Evolutionary conservation across 257 asterid species (phyloP).

Genomic region (Plantago major): DNA sequence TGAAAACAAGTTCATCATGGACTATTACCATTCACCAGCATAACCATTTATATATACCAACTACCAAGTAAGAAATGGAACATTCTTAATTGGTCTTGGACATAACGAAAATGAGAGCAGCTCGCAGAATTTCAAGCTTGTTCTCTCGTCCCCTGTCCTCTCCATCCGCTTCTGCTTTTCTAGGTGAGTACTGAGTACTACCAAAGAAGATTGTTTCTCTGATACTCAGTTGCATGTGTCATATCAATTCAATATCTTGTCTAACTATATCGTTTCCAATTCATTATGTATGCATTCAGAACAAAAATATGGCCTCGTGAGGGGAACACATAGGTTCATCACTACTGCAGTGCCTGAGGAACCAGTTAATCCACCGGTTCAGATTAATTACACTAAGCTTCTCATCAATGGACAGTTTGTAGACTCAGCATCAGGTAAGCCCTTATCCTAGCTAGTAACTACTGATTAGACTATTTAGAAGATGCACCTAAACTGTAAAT

Average conservation of each 20-base stretch:
- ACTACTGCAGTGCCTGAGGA: slow-evolving; percentile 54
- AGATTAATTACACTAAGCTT: slow-evolving; percentile 54
- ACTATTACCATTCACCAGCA: no score
- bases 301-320: slow-evolving; percentile 30
- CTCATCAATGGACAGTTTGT: slow-evolving; percentile 71
- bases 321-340: slow-evolving; percentile 36
- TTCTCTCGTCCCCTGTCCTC: slow-evolving; percentile 39
- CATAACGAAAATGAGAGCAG: slow-evolving; percentile 30
- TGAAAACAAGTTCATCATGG: no score
- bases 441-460: no score
- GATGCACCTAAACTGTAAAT: not conserved
- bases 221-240: no score
- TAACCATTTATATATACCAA: no score
- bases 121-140: slow-evolving; percentile 41
- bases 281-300: slow-evolving; percentile 24
- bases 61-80: no score
- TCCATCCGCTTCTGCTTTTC: slow-evolving; percentile 9
- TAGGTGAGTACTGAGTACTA: not conserved
- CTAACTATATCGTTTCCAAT: not conserved
- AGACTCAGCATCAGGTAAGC: slow-evolving; percentile 75
- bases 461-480: no score
- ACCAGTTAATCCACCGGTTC: slow-evolving; percentile 46
- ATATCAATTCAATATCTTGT: slow-evolving; percentile 1
- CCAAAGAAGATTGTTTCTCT: no score
- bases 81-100: no score